Evolutionary conservation across 1,284 basidiomycete genomes (phyloP).

Genomic region (Pascua sp.): DNA sequence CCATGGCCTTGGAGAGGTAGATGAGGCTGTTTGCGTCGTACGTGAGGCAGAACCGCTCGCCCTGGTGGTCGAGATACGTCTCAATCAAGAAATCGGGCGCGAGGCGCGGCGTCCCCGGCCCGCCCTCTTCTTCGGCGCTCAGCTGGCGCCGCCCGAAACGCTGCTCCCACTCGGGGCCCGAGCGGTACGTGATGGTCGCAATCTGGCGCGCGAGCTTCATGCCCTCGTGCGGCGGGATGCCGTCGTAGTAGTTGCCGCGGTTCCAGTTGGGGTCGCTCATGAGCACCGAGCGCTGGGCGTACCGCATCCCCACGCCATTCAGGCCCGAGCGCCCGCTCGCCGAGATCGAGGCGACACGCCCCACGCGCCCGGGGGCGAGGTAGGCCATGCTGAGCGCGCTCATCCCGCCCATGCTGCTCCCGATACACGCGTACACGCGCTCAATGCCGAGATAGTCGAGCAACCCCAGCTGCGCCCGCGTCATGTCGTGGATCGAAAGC

Average conservation of each 20-base stretch:
- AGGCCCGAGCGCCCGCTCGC: conserved; percentile 89
- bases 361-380: conserved; percentile 83
- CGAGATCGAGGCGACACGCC: conserved; percentile 85
- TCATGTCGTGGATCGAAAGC: conserved; percentile 92
- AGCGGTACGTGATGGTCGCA: conserved; percentile 97
- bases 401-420: conserved; percentile 96
- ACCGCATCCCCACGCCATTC: conserved; percentile 89
- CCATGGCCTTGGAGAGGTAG: conserved; percentile 99
- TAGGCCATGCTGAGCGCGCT: conserved; percentile 93
- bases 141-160: conserved; percentile 73
- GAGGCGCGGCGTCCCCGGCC: conserved; percentile 27
- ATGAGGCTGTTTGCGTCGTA: conserved; percentile 99
- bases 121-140: conserved; percentile 38
- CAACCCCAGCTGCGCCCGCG: conserved; percentile 81
- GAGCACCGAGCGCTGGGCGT: conserved; percentile 81
- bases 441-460: conserved; percentile 81
- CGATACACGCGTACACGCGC: conserved; percentile 86
- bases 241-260: conserved; percentile 93
- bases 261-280: conserved; percentile 99
- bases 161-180: conserved; percentile 97
- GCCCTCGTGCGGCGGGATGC: conserved; percentile 89
- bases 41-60: conserved; percentile 94
- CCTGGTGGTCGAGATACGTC: conserved; percentile 96
- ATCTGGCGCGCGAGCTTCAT: conserved; percentile 99
- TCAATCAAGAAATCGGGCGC: conserved; percentile 94